Base-by-base conservation (phyloP, 805 yeast genomes). In the Lipomyces mesembrius region DNA sequence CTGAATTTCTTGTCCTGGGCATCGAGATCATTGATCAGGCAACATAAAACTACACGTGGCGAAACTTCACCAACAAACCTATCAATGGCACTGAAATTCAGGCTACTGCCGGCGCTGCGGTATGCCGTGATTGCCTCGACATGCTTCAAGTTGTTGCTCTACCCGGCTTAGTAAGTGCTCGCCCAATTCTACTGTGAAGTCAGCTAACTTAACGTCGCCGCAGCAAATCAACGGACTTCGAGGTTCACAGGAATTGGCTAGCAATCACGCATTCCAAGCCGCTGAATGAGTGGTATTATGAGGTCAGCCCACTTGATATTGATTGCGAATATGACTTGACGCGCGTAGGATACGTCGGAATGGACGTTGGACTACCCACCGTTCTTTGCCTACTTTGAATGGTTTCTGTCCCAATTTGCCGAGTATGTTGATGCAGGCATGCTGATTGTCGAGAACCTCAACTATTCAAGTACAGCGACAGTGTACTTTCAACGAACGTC, bases 361-460 rank as follows among this genome's bases (percentile, higher is more conserved):
- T 95, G 98, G 98, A 95, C 98, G 0, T 80, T 95, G 53, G 99
- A 95, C 77, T 95, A 94, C 78, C 99, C 99, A 11, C 99, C 99
- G 0, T 91, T 92, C 74, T 95, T 95, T 78, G 99, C 99, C 0
- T 93, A 92, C 78, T 94, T 95, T 73, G 99, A 95, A 77, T 92
- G 92, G 90, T 25, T 83, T 2, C 76, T 95, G 59, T 83, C 96
- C 0, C 88, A 83, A 35, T 49, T 67, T n/a, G 75, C 74, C 2
- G n/a, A 46, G 20, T 52, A 60, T n/a, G 52, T 68, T 9, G 75
- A 73, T 58, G 64, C 69, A 4, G 57, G 51, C 17, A 73, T 73
- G 74, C 66, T 73, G 9, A 58, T 46, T 14, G 57, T 73, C 22
- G 54, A 32, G 9, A 73, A 71, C 51, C 62, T 73, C 22, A 43